A percentile compares a stretch with the other conserved stretches of the same genome.
These are phyloP conservation scores for Fusarium sp. DNA, from an alignment of 2,329 filamentous ascomycete genomes.

Conservation along the genomic window DNA sequence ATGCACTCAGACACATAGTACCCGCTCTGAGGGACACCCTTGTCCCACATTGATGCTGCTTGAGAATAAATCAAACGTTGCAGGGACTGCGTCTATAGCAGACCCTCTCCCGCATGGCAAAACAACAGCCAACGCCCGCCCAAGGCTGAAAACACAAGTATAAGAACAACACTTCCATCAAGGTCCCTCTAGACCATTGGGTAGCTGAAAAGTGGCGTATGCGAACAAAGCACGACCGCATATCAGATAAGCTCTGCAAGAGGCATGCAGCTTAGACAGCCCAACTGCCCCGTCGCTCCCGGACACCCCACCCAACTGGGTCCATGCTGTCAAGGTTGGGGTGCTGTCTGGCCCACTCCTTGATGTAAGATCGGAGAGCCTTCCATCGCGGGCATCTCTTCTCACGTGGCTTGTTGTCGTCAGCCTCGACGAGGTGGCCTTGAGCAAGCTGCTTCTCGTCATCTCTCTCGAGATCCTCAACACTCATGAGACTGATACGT, in stretches of 20 bases:
- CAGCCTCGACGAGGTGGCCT: slow-evolving; percentile 80
- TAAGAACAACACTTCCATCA: slow-evolving; percentile 14
- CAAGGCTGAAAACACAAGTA: slow-evolving; percentile 26
- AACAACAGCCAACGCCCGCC: slow-evolving; percentile 36
- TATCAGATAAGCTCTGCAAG: background rate
- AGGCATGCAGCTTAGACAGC: slow-evolving; percentile 65
- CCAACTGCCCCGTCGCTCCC: slow-evolving; percentile 80
- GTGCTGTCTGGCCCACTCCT: slow-evolving; percentile 92
- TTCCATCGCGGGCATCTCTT: slow-evolving; percentile 82
- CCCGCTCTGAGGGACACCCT: slow-evolving; percentile 28
- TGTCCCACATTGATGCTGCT: slow-evolving; percentile 36
- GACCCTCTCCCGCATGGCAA: slow-evolving; percentile 10
- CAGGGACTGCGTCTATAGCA: slow-evolving; percentile 22
- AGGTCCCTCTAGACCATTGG: background rate
- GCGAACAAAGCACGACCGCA: slow-evolving; percentile 8
- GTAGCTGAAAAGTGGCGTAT: slow-evolving; percentile 9
- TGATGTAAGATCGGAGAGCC: slow-evolving; percentile 86
- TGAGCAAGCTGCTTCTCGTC: slow-evolving; percentile 75
- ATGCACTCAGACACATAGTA: slow-evolving; percentile 3
- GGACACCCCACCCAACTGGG: slow-evolving; percentile 77
- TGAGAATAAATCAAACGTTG: slow-evolving; percentile 3
- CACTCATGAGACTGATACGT: slow-evolving; percentile 80
- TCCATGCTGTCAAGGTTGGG: slow-evolving; percentile 77
- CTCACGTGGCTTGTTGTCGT: slow-evolving; percentile 60
- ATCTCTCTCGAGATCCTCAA: slow-evolving; percentile 79